Base-by-base conservation (phyloP, 2,329 filamentous ascomycete species). In the Sphaerostilbella broomeana region DNA sequence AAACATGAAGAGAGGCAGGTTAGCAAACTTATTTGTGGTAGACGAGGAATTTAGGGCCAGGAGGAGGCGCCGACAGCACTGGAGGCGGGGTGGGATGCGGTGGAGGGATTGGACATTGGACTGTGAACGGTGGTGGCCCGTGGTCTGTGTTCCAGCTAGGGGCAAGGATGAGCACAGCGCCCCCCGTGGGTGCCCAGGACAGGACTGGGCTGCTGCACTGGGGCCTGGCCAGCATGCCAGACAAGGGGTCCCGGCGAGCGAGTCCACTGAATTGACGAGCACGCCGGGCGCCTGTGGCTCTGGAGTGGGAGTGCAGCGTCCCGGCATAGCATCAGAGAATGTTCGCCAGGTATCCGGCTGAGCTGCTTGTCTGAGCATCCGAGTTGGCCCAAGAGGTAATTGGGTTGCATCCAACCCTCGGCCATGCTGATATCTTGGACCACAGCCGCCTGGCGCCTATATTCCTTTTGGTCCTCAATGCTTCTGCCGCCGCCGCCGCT, bases 1-100 rank as follows among this genome's bases (percentile, higher is more conserved):
- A 57, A 49, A 56, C 60, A 62, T 63, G 54, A 52, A 57, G 54
- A 16, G 51, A 44, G 30, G 45, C 50, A 40, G 39, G 54, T 59
- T 48, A 62, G 54, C 49, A 50, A 48, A 47, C 47, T 32, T 32
- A 27, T 26, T 40, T 30, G 42, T 42, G 37, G 42, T 41, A 38
- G 42, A 44, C 30, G 42, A 44, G 33, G n/a, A 44, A 13, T 28
- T 44, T 44, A 42, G 42, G 42, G 42, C 38, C 42, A 49, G 47
- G 38, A 50, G 47, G 50, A 52, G 51, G 50, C 52, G 51, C 47
- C 42, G 51, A 51, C 51, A 49, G 47, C 42, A 56, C 52, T 53
- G 48, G 47, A 55, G 53, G 54, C 52, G 53, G 52, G 53, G 54
- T 50, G 52, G 33, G 38, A 41, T 43, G 39, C 36, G 35, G 35